Conservation (phyloP, 164 flowering plant species). For the Hamamelis virginiana region DNA sequence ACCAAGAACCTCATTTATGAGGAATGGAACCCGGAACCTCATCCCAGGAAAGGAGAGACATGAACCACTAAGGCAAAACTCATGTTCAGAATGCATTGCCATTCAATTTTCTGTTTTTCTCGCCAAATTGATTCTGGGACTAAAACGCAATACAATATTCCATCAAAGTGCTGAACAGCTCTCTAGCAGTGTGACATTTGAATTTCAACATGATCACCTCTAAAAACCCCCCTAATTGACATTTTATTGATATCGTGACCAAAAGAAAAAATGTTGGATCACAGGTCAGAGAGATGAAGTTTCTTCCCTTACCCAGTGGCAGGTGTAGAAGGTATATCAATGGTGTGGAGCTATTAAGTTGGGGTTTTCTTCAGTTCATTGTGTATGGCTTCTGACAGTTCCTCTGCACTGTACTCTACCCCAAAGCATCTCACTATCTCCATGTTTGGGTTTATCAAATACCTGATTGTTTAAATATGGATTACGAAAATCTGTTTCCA, state of each 20-base stretch:
- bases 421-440: constrained; percentile 76
- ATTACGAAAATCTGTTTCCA: not conserved
- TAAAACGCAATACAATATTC: not conserved
- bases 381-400: constrained; percentile 55
- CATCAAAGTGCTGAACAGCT: not conserved
- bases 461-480: constrained; percentile 44
- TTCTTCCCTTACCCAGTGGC: constrained; percentile 3
- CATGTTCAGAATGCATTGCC: too few species aligned
- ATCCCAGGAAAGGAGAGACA: too few species aligned
- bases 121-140: not conserved
- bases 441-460: constrained; percentile 72
- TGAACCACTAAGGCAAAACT: too few species aligned
- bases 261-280: not conserved
- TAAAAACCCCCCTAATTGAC: not conserved
- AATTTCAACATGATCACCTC: not conserved
- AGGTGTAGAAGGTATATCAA: not conserved
- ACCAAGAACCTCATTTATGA: too few species aligned
- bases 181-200: not conserved
- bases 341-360: not conserved
- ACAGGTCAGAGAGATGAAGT: not conserved
- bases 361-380: constrained; percentile 40
- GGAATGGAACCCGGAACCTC: too few species aligned
- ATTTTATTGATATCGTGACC: not conserved
- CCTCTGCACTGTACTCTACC: constrained; percentile 63
- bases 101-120: not conserved